Percentiles rank a stretch among this genome's conserved stretches.
These are phyloP conservation scores for Irpex sp. DNA, from an alignment of 1,284 basidiomycete genomes.

Conservation along the genomic window DNA sequence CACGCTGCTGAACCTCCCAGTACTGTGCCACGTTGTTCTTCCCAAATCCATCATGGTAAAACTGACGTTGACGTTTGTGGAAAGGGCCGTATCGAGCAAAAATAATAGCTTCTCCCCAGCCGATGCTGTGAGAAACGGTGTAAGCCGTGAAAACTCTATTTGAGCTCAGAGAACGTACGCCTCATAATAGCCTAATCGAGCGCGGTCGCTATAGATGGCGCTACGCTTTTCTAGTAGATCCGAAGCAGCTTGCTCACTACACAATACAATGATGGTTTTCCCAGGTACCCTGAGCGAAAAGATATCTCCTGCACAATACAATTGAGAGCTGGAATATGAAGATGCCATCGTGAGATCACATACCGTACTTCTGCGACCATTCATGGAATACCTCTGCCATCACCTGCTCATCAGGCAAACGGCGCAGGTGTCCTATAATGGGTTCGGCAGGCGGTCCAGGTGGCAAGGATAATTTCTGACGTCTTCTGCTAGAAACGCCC, in stretches of 20 bases:
- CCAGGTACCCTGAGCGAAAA: slow-evolving; percentile 4
- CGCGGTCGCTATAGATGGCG: slow-evolving; percentile 7
- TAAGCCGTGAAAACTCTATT: not conserved
- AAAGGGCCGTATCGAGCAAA: not conserved
- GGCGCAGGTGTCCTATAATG: not conserved
- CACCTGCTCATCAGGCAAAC: not conserved
- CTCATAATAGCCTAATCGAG: not conserved
- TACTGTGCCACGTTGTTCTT: not conserved
- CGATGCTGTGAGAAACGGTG: not conserved
- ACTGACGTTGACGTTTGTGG: not conserved
- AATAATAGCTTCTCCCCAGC: not conserved
- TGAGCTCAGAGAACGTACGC: not conserved
- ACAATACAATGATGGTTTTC: not conserved
- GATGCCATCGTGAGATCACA: not conserved
- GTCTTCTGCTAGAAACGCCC: not conserved
- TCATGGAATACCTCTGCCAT: not conserved
- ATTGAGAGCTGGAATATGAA: not conserved
- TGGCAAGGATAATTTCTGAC: not conserved
- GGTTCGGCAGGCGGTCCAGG: not conserved
- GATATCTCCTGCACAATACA: slow-evolving; percentile 1
- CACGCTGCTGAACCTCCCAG: not conserved
- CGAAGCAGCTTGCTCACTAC: slow-evolving; percentile 1
- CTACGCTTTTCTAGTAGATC: slow-evolving; percentile 11
- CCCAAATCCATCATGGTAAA: not conserved
- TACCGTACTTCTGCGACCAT: slow-evolving; percentile 2